Evolutionary conservation across 805 yeast genomes (phyloP), one percentile per base, ranked within the genome.

Genomic region (Cyberlindnera euphorbiiphila): DNA sequence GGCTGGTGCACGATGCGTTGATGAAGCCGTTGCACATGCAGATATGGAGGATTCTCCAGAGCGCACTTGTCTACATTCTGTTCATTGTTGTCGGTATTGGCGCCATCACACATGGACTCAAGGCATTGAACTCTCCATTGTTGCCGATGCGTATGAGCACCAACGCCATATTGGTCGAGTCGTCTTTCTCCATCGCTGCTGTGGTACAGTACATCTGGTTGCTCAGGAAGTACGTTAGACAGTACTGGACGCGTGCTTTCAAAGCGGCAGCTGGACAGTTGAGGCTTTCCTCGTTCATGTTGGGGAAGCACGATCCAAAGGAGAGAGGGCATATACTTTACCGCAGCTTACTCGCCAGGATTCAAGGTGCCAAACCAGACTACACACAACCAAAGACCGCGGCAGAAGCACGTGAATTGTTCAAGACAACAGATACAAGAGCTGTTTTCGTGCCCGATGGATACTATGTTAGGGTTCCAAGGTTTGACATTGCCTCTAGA

Each of bases 1-100:
- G 91, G 47, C 74, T 93, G 10, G 72, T 91, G 28, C 91, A 87
- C 47, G 96, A 89, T 56, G 93, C 95, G 1, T 61, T 93, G 36
- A 81, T 84, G 41, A 78, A 84, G 47, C 85, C 96, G 1, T 72
- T 91, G 51, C 46, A 61, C 8, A 64, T 81, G 31, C 97, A 93
- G 56, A 45, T 89, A 16, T 76, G 82, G 20, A 70, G 95, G 45
- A 79, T 89, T 21, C 68, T 69, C 3, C 60, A 86, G 19, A 83
- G 95, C 20, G 91, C 80, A 14, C 66, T 76, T 30, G 85, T 85
- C 14, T 89, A 89, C 54, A 74, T 84, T 2, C 65, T 74, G 1
- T 78, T 89, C 51, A 85, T 93, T 23, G 50, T 80, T 11, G 54
- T 78, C 9, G 95, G 96, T 2, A 72, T 93, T 40, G 95, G 95